phyloP scores from a whole-genome alignment of 2,329 filamentous ascomycete genomes.

The Dothideomycetidae sp. region DNA sequence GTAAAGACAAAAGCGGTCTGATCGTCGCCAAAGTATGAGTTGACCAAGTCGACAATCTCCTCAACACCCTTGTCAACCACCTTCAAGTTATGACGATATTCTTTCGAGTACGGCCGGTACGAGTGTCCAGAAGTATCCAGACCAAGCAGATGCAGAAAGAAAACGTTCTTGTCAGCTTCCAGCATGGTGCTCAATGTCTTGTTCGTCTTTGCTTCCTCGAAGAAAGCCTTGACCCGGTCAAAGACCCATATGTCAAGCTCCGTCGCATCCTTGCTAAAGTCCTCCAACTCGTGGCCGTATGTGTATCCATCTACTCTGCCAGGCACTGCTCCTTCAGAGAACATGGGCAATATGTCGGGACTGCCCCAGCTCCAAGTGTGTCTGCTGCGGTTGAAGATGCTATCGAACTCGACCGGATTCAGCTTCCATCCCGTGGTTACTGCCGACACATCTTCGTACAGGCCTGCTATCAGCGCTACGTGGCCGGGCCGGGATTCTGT shows the following conservation, averaged over 20 bases:
- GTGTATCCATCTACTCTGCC: slow-evolving; percentile 76
- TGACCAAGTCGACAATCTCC: slow-evolving; percentile 66
- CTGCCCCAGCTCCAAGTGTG: slow-evolving; percentile 99
- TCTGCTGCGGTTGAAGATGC: slow-evolving; percentile 88
- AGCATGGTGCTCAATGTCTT: slow-evolving; percentile 57
- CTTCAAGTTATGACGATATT: slow-evolving; percentile 90
- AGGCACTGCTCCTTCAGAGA: slow-evolving; percentile 77
- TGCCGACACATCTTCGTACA: slow-evolving; percentile 96
- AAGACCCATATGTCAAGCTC: slow-evolving; percentile 90
- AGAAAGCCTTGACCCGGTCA: slow-evolving; percentile 77
- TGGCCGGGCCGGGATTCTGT: slow-evolving; percentile 94
- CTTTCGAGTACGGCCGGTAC: slow-evolving; percentile 81
- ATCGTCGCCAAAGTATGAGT: slow-evolving; percentile 67
- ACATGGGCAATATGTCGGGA: slow-evolving; percentile 95
- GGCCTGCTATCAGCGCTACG: slow-evolving; percentile 86
- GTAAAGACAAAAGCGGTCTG: slow-evolving; percentile 95
- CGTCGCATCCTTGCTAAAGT: slow-evolving; percentile 71
- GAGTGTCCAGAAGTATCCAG: slow-evolving; percentile 80
- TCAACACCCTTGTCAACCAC: slow-evolving; percentile 82
- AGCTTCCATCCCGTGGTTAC: slow-evolving; percentile 97
- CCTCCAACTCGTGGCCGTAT: slow-evolving; percentile 74
- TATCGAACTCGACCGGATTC: slow-evolving; percentile 97
- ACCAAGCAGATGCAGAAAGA: slow-evolving; percentile 87
- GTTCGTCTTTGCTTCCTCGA: slow-evolving; percentile 65
- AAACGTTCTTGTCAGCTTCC: slow-evolving; percentile 74